A percentile compares a stretch with the other conserved stretches of the same genome.
phyloP scores from a whole-genome alignment of 345 rosid genomes.

The Lumnitzera racemosa region DNA sequence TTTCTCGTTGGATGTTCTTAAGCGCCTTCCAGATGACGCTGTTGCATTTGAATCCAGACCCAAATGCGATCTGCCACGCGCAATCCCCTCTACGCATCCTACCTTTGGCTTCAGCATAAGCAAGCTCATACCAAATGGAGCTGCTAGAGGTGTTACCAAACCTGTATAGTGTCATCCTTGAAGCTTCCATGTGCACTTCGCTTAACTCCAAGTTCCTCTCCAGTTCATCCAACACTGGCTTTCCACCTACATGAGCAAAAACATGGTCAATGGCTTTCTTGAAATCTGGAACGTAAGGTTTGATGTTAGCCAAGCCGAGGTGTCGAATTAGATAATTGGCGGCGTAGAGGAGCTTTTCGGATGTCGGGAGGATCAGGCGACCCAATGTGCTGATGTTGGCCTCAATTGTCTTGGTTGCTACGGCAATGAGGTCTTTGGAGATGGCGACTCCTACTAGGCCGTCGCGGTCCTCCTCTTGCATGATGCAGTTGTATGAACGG shows the following conservation, averaged over 20 bases:
- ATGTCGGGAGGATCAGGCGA: slow-evolving; percentile 14
- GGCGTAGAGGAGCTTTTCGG: slow-evolving; percentile 9
- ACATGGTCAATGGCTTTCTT: slow-evolving; percentile 21
- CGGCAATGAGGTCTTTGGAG: slow-evolving; percentile 14
- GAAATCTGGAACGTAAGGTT: slow-evolving; percentile 16
- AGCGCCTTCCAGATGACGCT: slow-evolving; percentile 21
- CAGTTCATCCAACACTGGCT: slow-evolving; percentile 21
- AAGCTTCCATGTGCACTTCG: slow-evolving; percentile 17
- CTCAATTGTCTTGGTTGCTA: slow-evolving; percentile 16
- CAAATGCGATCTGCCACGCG: slow-evolving; percentile 24
- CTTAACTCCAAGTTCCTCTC: slow-evolving; percentile 12
- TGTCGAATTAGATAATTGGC: not conserved
- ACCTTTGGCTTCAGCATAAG: slow-evolving; percentile 29
- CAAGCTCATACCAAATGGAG: slow-evolving; percentile 25
- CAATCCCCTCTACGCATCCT: slow-evolving; percentile 20
- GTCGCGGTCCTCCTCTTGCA: slow-evolving; percentile 14
- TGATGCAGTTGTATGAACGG: slow-evolving; percentile 18
- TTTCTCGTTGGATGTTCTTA: not conserved
- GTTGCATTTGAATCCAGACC: slow-evolving; percentile 28
- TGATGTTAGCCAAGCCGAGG: not conserved
- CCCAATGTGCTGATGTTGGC: slow-evolving; percentile 11
- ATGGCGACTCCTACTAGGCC: slow-evolving; percentile 16
- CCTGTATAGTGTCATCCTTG: slow-evolving; percentile 29
- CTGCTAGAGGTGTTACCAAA: slow-evolving; percentile 25
- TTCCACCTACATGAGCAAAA: slow-evolving; percentile 23